These are phyloP conservation scores for Capronia epimyces DNA, from an alignment of 2,329 filamentous ascomycete species.

Conservation along the genomic window DNA sequence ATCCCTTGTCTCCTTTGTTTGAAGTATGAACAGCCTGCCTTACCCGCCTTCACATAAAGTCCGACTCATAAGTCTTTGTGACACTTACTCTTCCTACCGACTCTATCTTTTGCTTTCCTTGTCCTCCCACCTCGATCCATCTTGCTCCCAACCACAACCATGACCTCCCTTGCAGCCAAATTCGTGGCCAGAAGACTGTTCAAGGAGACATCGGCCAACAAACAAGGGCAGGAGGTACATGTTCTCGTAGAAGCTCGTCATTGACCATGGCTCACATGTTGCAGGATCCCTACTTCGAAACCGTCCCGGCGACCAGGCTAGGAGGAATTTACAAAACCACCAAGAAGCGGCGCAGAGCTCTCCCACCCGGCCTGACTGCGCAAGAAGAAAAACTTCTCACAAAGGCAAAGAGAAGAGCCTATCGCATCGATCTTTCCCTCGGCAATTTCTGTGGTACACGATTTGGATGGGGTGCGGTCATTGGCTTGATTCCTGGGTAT, in stretches of 20 bases:
- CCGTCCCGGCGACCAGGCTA: conserved; percentile 64
- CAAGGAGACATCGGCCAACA: conserved; percentile 53
- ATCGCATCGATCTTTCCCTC: conserved; percentile 75
- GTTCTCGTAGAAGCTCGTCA: not conserved
- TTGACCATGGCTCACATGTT: conserved; percentile 4
- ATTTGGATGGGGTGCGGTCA: conserved; percentile 84
- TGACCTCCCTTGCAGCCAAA: conserved; percentile 53
- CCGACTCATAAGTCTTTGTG: conserved; percentile 4
- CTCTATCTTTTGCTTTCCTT: not conserved
- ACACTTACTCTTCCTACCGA: not conserved
- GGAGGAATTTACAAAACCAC: conserved; percentile 54
- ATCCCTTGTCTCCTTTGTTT: conserved; percentile 15
- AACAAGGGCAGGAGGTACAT: conserved; percentile 53
- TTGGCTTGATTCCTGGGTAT: conserved; percentile 76
- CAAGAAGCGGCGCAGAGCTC: conserved; percentile 78
- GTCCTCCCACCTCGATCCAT: not conserved
- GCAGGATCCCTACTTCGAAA: conserved; percentile 87
- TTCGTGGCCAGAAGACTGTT: conserved; percentile 54
- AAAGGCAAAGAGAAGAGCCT: conserved; percentile 77
- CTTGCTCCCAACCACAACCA: conserved; percentile 33
- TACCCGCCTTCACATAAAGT: conserved; percentile 18
- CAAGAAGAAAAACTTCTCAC: conserved; percentile 79
- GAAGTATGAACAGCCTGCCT: conserved; percentile 1
- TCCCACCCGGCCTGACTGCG: conserved; percentile 74
- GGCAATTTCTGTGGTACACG: conserved; percentile 75